phyloP scores from a whole-genome alignment of 2,329 filamentous ascomycete genomes.

The Pyrenochaeta sp. region DNA sequence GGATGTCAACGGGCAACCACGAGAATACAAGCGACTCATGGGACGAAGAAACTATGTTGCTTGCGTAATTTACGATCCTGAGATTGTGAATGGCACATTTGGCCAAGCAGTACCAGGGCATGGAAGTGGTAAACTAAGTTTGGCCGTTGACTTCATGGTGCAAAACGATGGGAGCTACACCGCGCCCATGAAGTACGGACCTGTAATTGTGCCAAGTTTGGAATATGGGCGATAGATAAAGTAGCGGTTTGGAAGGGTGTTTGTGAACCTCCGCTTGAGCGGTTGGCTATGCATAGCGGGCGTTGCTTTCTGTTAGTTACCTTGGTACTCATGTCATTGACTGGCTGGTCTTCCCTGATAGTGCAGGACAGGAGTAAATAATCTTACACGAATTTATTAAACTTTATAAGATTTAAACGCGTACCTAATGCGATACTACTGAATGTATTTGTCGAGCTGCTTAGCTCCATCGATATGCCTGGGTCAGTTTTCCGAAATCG shows the following conservation, averaged over 20 bases:
- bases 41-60: conserved; percentile 90
- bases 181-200: conserved; percentile 91
- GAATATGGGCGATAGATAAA: conserved; percentile 56
- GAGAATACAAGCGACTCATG: conserved; percentile 93
- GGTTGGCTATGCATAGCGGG: conserved; percentile 33
- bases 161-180: conserved; percentile 86
- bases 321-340: no score
- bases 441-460: background rate
- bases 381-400: no score
- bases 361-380: no score
- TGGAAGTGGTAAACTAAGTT: conserved; percentile 67
- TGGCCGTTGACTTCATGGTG: conserved; percentile 96
- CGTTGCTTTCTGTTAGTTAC: conserved; percentile 15
- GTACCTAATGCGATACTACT: background rate
- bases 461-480: background rate
- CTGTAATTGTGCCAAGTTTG: conserved; percentile 85
- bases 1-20: conserved; percentile 81
- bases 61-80: conserved; percentile 92
- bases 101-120: conserved; percentile 49
- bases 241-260: background rate
- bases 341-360: no score
- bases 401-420: background rate
- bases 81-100: conserved; percentile 66
- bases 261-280: conserved; percentile 13
- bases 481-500: conserved; percentile 28